Evolutionary conservation across 2,329 filamentous ascomycete species (phyloP), one percentile per base, ranked within the genome.

Genomic region (Claviceps spartinae): DNA sequence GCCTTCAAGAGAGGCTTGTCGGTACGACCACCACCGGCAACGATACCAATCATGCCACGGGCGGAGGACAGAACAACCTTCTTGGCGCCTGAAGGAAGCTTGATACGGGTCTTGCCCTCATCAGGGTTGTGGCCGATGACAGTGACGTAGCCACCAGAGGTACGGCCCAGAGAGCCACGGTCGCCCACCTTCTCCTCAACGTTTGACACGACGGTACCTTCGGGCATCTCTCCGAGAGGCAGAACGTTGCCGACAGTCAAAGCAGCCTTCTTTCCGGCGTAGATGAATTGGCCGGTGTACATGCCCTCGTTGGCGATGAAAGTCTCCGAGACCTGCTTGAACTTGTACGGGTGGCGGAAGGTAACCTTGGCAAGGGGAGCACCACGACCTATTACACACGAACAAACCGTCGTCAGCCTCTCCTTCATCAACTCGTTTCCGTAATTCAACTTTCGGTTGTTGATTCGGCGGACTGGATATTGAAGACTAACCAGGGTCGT

Each of bases 231-330:
- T 70, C 83, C 82, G 65, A 98, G 83, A 62, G 93, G 93, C 59
- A 98, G 88, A 71, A 98, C 77, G 82, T 98, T 98, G 75, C 93
- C 93, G 74, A 98, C 85, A 69, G 87, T 97, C 69, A 98, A 83
- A 62, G 85, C 80, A 67, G 93, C 93, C 78, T 95, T 93, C 88
- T 98, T 98, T 72, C 93, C 93, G 71, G 91, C 93, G 78, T 98
- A 98, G 85, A 98, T 89, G 83, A 98, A 98, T 77, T 98, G 93
- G 72, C 93, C 93, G 63, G 93, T 96, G 88, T 97, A 98, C 90
- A 97, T 96, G 79, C 93, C 93, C 82, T 97, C 93, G 79, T 97
- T 98, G 76, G 93, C 93, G 71, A 98, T 98, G 85, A 98, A 96
- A 65, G 93, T 98, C 85, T 98, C 90, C 74, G 86, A 91, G 73